Percentiles rank a stretch among this genome's conserved stretches.
These are phyloP conservation scores for Syzygium aqueum DNA, from an alignment of 345 rosid genomes.

Conservation along the genomic window DNA sequence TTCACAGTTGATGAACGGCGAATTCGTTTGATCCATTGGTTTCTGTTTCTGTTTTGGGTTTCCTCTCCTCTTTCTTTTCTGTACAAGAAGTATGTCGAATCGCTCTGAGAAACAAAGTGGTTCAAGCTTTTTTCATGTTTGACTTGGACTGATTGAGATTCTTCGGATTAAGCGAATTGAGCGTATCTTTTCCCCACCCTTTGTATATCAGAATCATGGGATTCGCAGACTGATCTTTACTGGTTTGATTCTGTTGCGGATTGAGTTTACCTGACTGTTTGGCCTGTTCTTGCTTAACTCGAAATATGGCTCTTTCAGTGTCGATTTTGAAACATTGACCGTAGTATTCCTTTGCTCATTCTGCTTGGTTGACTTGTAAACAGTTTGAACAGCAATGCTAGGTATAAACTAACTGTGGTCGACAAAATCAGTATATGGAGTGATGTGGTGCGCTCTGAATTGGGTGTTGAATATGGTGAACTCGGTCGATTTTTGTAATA, in stretches of 20 bases:
- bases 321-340: background rate
- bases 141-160: background rate
- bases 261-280: background rate
- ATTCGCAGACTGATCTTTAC: background rate
- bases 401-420: background rate
- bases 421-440: background rate
- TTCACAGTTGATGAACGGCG: background rate
- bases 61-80: background rate
- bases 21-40: background rate
- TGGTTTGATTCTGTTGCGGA: background rate
- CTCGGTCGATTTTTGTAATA: background rate
- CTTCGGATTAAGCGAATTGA: background rate
- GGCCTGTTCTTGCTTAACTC: background rate
- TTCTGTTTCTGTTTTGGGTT: background rate
- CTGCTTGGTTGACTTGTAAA: background rate
- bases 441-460: background rate
- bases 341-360: background rate
- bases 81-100: background rate
- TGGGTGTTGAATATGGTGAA: background rate
- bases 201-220: background rate
- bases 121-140: background rate
- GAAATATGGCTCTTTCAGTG: background rate
- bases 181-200: background rate
- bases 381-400: background rate
- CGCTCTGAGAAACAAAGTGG: background rate